Evolutionary conservation across 192 early-diverging fungal species (phyloP).

Genomic region (Coemansia sp.): DNA sequence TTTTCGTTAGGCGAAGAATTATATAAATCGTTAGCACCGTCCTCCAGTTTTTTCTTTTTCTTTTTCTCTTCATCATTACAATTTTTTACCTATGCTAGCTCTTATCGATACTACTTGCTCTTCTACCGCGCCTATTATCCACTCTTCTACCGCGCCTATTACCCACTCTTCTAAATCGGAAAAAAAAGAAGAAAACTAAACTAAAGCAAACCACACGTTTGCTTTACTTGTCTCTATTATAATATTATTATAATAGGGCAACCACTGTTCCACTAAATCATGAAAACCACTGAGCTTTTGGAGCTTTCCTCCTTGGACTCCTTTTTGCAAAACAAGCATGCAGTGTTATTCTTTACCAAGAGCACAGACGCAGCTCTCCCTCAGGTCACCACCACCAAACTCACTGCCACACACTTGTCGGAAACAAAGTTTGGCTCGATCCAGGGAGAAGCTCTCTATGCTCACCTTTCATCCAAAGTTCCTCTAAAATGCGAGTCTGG

Average conservation of each 20-base stretch:
- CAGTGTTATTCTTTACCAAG: conserved; percentile 1
- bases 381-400: neutral
- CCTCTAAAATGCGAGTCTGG: neutral
- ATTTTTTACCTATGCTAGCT: neutral
- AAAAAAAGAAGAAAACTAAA: too few species aligned
- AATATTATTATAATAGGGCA: neutral
- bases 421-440: neutral
- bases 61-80: neutral
- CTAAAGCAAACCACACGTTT: neutral
- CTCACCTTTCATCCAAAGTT: neutral
- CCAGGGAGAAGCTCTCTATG: neutral
- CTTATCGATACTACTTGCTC: neutral
- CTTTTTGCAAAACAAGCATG: neutral
- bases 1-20: neutral
- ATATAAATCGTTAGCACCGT: neutral
- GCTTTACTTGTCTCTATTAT: neutral
- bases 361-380: neutral
- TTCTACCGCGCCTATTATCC: neutral
- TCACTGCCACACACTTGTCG: neutral
- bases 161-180: neutral
- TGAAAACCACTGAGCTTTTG: neutral
- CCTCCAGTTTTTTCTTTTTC: neutral
- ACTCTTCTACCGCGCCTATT: neutral
- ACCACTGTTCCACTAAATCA: neutral
- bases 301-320: neutral